These are phyloP conservation scores for Tetradesmus lagerheimii DNA, from an alignment of 139 green algal species.

Conservation along the genomic window DNA sequence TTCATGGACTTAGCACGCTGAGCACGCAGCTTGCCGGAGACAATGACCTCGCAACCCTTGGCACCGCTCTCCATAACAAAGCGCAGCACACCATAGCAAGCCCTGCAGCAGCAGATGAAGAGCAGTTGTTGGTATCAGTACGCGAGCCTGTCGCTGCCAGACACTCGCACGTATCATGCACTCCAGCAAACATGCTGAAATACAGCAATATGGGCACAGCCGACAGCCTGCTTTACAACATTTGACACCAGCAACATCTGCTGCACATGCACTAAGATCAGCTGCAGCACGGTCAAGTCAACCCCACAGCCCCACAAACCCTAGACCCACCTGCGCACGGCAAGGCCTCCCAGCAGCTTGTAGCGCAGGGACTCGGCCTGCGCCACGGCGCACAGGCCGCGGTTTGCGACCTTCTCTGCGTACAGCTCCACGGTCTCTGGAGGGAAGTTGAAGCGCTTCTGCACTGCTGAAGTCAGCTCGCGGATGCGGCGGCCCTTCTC, in stretches of 20 bases:
- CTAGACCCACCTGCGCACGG: conserved; percentile 85
- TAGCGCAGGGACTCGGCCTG: conserved; percentile 99
- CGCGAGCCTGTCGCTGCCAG: no score
- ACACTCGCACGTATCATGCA: conserved; percentile 99
- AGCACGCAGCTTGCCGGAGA: conserved; percentile 97
- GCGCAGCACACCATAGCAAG: conserved; percentile 99
- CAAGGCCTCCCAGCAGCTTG: conserved; percentile 99
- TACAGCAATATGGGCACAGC: no score
- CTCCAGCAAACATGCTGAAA: conserved; percentile 57
- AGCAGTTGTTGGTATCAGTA: neutral
- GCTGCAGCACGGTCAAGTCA: no score
- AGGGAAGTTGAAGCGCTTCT: conserved; percentile 99
- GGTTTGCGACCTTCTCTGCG: conserved; percentile 98
- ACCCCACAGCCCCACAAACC: no score
- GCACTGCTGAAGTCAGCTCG: conserved; percentile 98
- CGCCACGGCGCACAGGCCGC: conserved; percentile 97
- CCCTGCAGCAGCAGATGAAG: conserved; percentile 62
- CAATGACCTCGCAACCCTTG: conserved; percentile 99
- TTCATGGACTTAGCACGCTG: conserved; percentile 99
- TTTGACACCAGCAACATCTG: no score
- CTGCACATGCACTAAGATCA: no score
- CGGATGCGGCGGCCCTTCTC: conserved; percentile 98
- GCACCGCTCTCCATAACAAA: conserved; percentile 99
- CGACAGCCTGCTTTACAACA: no score
- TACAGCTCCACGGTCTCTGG: conserved; percentile 98